Evolutionary conservation across 2,329 filamentous ascomycete species (phyloP), one percentile per base, ranked within the genome.

Genomic region (Pyrenophora tritici-repentis): DNA sequence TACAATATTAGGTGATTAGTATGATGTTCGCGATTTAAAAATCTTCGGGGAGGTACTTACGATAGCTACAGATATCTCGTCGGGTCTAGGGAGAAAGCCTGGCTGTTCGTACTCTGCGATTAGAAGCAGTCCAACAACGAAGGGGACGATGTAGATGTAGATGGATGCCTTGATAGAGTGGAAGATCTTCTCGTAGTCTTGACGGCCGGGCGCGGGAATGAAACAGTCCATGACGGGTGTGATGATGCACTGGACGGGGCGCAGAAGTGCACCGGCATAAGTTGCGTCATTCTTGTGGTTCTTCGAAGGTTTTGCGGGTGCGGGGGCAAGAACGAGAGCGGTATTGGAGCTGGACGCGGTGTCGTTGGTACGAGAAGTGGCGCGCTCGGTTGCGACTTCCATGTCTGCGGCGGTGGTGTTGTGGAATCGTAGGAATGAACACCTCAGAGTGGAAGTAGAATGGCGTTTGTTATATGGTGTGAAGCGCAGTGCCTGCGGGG

Each of bases 51-150:
- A 20, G 24, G 17, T 34, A 44, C 35, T 9, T 37, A 53, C 50
- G 7, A 44, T 16, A 7, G 39, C 45, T 1, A 20, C 22, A 10
- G 22, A 41, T 8, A 32, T 7, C 12, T 53, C 40, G 6, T 41
- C 29, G 9, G 45, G 34, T 13, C 36, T 34, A 4, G 50, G 50
- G 16, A 53, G 41, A 26, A 35, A 37, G 1, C 45, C 40, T 7
- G 50, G 45, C 24, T 53, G 50, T 16, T 53, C 40, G 13, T 44
- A 54, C 26, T 54, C 51, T n/a, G 47, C 47, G 4, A 45, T 6
- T 13, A 16, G 10, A 14, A 46, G 32, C 7, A 54, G n/a, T 3
- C 35, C 8, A 9, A 13, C 39, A 3, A 18, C 31, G 10, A 3
- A 18, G 13, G 35, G 17, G 18, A 17, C 32, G 1, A 29, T 7